Evolutionary conservation across 148 eudicot species (phyloP).

Genomic region (Nyssa sinensis): DNA sequence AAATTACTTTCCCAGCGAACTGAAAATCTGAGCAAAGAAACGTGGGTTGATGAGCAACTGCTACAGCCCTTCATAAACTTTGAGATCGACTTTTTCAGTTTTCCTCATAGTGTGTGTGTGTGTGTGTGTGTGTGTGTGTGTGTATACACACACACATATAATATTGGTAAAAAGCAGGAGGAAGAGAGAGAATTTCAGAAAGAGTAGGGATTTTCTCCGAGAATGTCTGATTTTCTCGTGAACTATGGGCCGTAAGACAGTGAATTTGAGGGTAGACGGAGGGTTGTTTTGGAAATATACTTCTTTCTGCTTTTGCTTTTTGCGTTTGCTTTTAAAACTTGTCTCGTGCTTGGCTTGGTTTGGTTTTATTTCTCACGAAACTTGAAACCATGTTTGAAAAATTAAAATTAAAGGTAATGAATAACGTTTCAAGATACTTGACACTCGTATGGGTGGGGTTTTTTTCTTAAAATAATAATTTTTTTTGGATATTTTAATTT

Average conservation of each 20-base stretch:
- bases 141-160: neutral
- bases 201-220: too few species aligned
- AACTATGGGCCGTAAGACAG: neutral
- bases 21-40: slow-evolving; percentile 9
- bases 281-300: neutral
- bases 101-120: neutral
- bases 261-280: neutral
- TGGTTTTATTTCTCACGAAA: too few species aligned
- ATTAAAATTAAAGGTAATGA: too few species aligned
- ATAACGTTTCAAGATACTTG: too few species aligned
- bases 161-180: neutral
- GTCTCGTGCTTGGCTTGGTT: too few species aligned
- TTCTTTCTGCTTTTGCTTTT: neutral
- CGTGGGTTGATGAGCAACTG: neutral
- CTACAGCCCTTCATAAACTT: slow-evolving; percentile 11
- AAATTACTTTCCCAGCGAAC: neutral
- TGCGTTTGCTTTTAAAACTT: neutral
- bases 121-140: neutral
- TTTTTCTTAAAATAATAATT: too few species aligned
- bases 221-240: slow-evolving; percentile 16
- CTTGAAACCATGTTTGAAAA: too few species aligned
- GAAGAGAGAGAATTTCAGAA: neutral
- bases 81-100: slow-evolving; percentile 2
- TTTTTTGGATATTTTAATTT: too few species aligned
- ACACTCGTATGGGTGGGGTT: too few species aligned